Conservation (phyloP, 139 green algal species). For the Chlamydomonas schloesseri region DNA sequence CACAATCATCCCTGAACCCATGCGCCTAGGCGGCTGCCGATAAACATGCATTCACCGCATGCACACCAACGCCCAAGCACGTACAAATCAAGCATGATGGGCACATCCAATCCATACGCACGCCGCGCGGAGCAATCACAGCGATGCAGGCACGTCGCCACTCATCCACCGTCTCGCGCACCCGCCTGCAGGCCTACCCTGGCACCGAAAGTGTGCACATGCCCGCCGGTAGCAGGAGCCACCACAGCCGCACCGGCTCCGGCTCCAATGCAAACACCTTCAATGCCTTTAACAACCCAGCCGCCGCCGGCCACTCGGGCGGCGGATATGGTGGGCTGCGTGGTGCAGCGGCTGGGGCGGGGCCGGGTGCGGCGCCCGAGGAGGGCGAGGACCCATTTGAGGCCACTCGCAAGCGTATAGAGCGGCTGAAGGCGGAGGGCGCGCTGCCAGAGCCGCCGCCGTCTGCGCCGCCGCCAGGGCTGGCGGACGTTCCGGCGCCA, state of each 20-base stretch:
- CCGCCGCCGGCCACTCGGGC: too few species aligned
- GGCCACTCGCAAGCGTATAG: conserved; percentile 80
- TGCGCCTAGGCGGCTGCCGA: too few species aligned
- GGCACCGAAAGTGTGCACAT: conserved; percentile 25
- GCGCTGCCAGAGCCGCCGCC: conserved; percentile 23
- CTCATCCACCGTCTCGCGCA: too few species aligned
- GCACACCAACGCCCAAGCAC: too few species aligned
- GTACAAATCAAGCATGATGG: too few species aligned
- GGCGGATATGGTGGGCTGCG: too few species aligned
- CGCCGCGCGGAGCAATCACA: too few species aligned
- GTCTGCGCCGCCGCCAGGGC: not conserved
- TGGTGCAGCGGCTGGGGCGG: not conserved
- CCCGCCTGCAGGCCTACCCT: conserved; percentile 5
- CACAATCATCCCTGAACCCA: too few species aligned
- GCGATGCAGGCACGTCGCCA: too few species aligned
- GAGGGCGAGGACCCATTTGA: conserved; percentile 69
- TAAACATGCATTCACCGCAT: too few species aligned
- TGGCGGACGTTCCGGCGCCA: conserved; percentile 5
- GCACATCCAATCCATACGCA: too few species aligned
- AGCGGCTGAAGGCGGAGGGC: conserved; percentile 67
- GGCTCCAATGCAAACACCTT: not conserved
- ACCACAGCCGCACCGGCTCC: not conserved
- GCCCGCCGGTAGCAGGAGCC: not conserved
- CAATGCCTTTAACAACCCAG: too few species aligned
- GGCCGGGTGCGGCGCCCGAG: not conserved